Evolutionary conservation across 495 filamentous ascomycete genomes (phyloP).

Genomic region (Lineolata rhizophorae): DNA sequence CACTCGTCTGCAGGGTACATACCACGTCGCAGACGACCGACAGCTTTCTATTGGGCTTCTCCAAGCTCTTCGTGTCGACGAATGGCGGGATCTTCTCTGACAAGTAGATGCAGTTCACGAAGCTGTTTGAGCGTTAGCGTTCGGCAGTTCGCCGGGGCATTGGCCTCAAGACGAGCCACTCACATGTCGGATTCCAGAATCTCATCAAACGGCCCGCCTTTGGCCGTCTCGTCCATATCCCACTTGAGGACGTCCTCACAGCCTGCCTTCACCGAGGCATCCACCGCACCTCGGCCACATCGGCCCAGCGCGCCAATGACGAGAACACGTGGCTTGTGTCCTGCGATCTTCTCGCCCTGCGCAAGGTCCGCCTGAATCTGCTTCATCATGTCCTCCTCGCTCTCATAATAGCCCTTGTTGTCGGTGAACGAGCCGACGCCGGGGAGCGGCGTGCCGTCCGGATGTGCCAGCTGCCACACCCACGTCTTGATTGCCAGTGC

Average conservation of each 20-base stretch:
- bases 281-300: constrained; percentile 70
- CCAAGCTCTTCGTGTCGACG: constrained; percentile 47
- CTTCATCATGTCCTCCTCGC: constrained; percentile 47
- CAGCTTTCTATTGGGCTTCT: constrained; percentile 45
- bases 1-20: constrained; percentile 11
- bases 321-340: constrained; percentile 28
- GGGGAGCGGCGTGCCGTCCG: constrained; percentile 36
- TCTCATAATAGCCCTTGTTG: constrained; percentile 33
- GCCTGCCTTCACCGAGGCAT: constrained; percentile 54
- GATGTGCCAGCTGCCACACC: constrained; percentile 67
- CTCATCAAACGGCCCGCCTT: constrained; percentile 66
- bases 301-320: constrained; percentile 56
- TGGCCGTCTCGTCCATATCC: constrained; percentile 81
- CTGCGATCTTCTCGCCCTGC: constrained; percentile 30
- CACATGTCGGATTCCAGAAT: constrained; percentile 38
- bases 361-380: constrained; percentile 49
- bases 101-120: constrained; percentile 55
- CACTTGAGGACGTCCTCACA: constrained; percentile 61
- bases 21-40: constrained; percentile 71
- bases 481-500: constrained; percentile 30
- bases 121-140: too few relatives aligned
- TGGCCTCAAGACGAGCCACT: too few relatives aligned
- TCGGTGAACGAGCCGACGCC: constrained; percentile 31
- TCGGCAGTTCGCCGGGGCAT: too few relatives aligned
- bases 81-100: constrained; percentile 46